Percentiles rank a stretch among this genome's conserved stretches.
Evolutionary conservation across 129 eudicot genomes (phyloP).

Genomic region (Helianthus tuberosus): DNA sequence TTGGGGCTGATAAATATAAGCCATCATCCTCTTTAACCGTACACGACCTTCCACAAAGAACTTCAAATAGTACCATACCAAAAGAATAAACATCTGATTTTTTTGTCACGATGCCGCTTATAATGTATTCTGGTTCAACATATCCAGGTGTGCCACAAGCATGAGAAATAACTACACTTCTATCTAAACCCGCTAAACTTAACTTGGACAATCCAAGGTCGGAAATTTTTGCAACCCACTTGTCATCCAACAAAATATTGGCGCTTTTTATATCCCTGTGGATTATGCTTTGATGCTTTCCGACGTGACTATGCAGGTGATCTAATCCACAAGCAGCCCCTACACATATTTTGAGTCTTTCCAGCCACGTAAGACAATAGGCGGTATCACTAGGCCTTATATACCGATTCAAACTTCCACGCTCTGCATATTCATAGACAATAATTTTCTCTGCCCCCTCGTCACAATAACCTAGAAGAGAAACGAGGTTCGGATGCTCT

Average conservation of each 20-base stretch:
- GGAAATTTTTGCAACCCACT: too few relatives aligned
- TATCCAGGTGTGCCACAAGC: background rate
- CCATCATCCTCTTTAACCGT: background rate
- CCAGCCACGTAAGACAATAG: background rate
- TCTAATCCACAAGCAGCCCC: background rate
- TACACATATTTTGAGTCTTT: background rate
- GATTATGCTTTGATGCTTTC: background rate
- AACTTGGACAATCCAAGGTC: background rate
- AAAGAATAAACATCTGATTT: background rate
- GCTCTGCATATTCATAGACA: background rate
- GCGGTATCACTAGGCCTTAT: background rate
- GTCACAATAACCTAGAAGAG: too few relatives aligned
- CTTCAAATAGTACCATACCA: background rate
- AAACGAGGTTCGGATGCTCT: too few relatives aligned
- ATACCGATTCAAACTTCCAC: too few relatives aligned
- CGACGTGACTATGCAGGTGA: background rate
- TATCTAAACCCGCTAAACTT: background rate
- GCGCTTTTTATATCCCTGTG: background rate
- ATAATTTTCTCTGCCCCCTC: background rate
- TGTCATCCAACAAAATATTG: too few relatives aligned
- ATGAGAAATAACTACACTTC: background rate
- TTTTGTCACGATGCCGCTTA: background rate
- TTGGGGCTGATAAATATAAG: background rate
- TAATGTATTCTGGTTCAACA: background rate
- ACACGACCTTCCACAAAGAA: background rate